These are phyloP conservation scores for Amphichorda felina DNA, from an alignment of 2,329 filamentous ascomycete genomes.

Conservation along the genomic window DNA sequence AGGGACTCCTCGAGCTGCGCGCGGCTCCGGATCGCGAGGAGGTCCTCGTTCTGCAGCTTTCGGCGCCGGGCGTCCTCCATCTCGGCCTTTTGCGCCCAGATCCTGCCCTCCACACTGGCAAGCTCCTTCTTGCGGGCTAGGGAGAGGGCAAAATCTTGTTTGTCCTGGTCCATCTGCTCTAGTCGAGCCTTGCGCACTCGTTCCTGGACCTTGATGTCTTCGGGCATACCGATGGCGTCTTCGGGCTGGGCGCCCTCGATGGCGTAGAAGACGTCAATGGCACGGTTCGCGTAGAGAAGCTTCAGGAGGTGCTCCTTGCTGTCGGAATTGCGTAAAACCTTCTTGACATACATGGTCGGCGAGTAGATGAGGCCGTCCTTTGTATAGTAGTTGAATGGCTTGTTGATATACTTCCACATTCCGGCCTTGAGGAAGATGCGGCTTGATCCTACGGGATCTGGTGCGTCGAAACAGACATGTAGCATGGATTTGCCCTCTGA, in stretches of 20 bases:
- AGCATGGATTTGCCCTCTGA: constrained; percentile 46
- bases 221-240: constrained; percentile 38
- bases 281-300: constrained; percentile 39
- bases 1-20: constrained; percentile 33
- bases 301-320: constrained; percentile 27
- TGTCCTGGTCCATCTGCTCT: constrained; percentile 30
- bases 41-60: constrained; percentile 31
- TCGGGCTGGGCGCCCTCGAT: constrained; percentile 40
- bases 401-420: constrained; percentile 54
- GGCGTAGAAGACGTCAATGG: constrained; percentile 41
- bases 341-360: constrained; percentile 48
- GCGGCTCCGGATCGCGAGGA: constrained; percentile 28
- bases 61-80: constrained; percentile 38
- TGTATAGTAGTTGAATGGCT: constrained; percentile 42
- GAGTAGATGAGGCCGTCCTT: constrained; percentile 47
- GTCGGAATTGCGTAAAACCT: constrained; percentile 28
- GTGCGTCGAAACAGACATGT: constrained; percentile 46
- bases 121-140: constrained; percentile 38
- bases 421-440: constrained; percentile 48
- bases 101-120: constrained; percentile 36
- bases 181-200: constrained; percentile 34
- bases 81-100: constrained; percentile 34
- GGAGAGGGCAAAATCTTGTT: constrained; percentile 34
- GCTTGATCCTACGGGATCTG: constrained; percentile 41
- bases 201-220: constrained; percentile 35